Percentiles rank a stretch among this genome's conserved stretches.
Conservation (phyloP, 2,329 filamentous ascomycete species). For the Herpomyces periplanetae region DNA sequence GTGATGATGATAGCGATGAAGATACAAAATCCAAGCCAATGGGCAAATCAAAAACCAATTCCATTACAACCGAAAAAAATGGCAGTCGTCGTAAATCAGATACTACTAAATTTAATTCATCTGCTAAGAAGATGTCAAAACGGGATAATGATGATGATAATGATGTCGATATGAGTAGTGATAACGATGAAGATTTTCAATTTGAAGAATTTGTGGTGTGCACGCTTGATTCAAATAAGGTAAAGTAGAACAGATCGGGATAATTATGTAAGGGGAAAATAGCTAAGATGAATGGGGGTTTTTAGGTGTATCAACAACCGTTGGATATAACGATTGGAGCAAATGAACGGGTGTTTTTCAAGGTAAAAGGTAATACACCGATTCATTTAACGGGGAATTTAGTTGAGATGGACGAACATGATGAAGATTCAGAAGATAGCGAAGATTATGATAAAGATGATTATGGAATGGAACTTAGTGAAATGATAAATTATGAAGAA, state of each 20-base stretch:
- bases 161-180: constrained; percentile 15
- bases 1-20: too few relatives aligned
- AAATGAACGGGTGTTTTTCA: constrained; percentile 65
- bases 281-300: too few relatives aligned
- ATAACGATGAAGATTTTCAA: too few relatives aligned
- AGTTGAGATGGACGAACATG: constrained; percentile 24
- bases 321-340: constrained; percentile 71
- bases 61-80: too few relatives aligned
- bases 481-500: constrained; percentile 24
- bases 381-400: constrained; percentile 90
- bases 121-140: constrained; percentile 12
- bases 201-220: constrained; percentile 61
- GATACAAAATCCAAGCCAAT: constrained; percentile 29
- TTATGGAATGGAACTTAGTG: constrained; percentile 41
- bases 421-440: constrained; percentile 18
- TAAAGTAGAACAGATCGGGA: constrained; percentile 11
- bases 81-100: too few relatives aligned
- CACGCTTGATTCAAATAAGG: constrained; percentile 69
- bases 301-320: constrained; percentile 64
- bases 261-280: too few relatives aligned
- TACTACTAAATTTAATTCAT: too few relatives aligned
- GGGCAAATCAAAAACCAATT: too few relatives aligned
- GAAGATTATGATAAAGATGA: constrained; percentile 20
- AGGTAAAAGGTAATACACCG: constrained; percentile 54
- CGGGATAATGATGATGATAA: constrained; percentile 14